Evolutionary conservation across 306 rosid species (phyloP), one percentile per base, ranked within the genome.

Genomic region (Ochetophila trinervis): DNA sequence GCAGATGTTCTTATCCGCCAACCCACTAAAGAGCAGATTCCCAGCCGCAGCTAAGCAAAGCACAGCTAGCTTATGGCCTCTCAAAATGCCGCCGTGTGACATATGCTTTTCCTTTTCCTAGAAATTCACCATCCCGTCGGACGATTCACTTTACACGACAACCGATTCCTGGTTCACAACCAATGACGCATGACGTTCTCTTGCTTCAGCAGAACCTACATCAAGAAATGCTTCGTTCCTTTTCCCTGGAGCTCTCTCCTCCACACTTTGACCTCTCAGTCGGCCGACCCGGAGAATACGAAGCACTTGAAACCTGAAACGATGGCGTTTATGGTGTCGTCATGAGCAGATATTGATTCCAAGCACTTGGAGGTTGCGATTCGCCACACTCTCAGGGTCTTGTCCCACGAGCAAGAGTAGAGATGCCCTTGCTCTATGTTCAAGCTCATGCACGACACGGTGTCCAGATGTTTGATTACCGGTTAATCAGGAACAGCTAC

Each of bases 201-300:
- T 35, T 87, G 99, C 56, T 75, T 73, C 71, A 93, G 6, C 76
- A 93, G 53, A n/a, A 81, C 58, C 45, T 81, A 84, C n/a, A 80
- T 76, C 71, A 93, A 34, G 6, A 70, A 63, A 62, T 90, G 99
- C 57, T 40, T 63, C 10, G 80, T 78, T 16, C 74, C 83, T 17
- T 79, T 78, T 3, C 79, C 84, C 1, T 55, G 52, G 0, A 53
- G 12, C 50, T 74, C 88, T 23, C 97, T 79, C 64, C 65, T 65
- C 99, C 99, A 93, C 60, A 88, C 76, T 71, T 90, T 93, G 42
- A 93, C 95, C 4, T 88, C 86, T 24, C 99, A 97, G 5, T 93
- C 99, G 0, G 99, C 99, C 0, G 99, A 90, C 0, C 99, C 99
- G 0, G 97, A 81, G 69, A 93, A 83, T 1, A 87, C 87, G 8